These are phyloP conservation scores for Torulaspora globosa DNA, from an alignment of 1,139 yeast genomes.

Conservation along the genomic window DNA sequence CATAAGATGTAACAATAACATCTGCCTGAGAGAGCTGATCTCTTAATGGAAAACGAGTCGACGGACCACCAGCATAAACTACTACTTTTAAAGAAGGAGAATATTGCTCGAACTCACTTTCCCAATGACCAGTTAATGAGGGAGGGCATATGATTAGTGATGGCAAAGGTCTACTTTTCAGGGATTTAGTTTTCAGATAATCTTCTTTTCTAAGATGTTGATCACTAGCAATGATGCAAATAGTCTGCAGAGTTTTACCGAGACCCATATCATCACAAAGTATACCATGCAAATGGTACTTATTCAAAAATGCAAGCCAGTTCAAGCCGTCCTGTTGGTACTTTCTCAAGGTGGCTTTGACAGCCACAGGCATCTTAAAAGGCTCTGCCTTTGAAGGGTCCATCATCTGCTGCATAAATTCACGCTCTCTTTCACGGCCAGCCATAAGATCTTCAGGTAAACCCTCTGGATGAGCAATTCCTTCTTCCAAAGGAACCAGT, in stretches of 20 bases:
- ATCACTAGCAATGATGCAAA: slow-evolving; percentile 94
- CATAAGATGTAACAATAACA: slow-evolving; percentile 90
- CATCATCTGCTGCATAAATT: slow-evolving; percentile 95
- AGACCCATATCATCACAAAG: slow-evolving; percentile 99
- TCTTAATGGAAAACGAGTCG: slow-evolving; percentile 59
- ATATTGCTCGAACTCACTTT: slow-evolving; percentile 85
- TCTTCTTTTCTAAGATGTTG: slow-evolving; percentile 80
- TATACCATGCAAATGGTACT: slow-evolving; percentile 93
- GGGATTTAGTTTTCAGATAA: slow-evolving; percentile 52
- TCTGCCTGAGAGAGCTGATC: slow-evolving; percentile 57
- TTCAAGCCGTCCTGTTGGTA: slow-evolving; percentile 98
- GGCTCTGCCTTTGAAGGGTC: slow-evolving; percentile 91
- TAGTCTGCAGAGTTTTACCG: slow-evolving; percentile 95
- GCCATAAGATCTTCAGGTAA: slow-evolving; percentile 79
- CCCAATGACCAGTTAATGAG: slow-evolving; percentile 98
- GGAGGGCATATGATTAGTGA: slow-evolving; percentile 93
- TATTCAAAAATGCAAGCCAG: slow-evolving; percentile 94
- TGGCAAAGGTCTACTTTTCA: slow-evolving; percentile 74
- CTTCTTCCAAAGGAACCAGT: slow-evolving; percentile 93
- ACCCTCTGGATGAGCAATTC: slow-evolving; percentile 93
- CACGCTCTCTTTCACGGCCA: slow-evolving; percentile 92
- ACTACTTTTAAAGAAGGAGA: slow-evolving; percentile 81
- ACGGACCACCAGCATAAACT: slow-evolving; percentile 91
- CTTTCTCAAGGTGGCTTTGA: slow-evolving; percentile 87
- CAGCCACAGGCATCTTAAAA: slow-evolving; percentile 83